Evolutionary conservation across 257 asterid species (phyloP).

Genomic region (Paraleonurus japonicus): DNA sequence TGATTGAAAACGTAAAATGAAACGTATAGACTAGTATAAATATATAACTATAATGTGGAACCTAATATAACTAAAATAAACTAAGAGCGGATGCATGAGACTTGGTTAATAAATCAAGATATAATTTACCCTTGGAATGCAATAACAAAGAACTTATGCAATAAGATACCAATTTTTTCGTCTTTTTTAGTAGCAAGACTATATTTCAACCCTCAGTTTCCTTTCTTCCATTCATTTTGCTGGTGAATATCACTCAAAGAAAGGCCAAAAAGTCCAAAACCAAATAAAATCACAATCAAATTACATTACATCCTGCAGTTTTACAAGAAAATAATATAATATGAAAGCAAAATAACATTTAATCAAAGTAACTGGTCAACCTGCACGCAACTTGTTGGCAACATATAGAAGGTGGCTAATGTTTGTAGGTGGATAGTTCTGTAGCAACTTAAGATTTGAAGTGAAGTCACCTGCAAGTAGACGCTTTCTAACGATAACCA

Average conservation of each 20-base stretch:
- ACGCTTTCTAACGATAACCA: slow-evolving; percentile 78
- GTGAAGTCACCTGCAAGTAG: slow-evolving; percentile 95
- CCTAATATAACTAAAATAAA: no score
- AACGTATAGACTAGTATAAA: no score
- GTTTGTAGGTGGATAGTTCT: slow-evolving; percentile 80
- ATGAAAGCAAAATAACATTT: neutral
- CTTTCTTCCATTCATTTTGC: neutral
- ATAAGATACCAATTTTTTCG: neutral
- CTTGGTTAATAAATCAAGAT: no score
- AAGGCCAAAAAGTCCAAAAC: slow-evolving; percentile 2
- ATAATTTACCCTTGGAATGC: neutral
- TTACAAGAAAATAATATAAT: slow-evolving; percentile 17
- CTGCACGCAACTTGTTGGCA: slow-evolving; percentile 70
- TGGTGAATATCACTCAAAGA: neutral
- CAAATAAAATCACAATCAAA: slow-evolving; percentile 18
- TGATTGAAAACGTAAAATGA: no score
- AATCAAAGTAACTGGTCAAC: slow-evolving; percentile 23
- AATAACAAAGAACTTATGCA: no score
- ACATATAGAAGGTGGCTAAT: slow-evolving; percentile 92
- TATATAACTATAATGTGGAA: no score
- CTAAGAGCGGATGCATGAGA: no score
- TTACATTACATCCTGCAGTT: slow-evolving; percentile 37
- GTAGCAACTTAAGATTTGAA: slow-evolving; percentile 83
- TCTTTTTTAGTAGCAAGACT: neutral
- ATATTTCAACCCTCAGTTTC: neutral